phyloP scores from a whole-genome alignment of 129 eudicot genomes.

The Artemisia annua region DNA sequence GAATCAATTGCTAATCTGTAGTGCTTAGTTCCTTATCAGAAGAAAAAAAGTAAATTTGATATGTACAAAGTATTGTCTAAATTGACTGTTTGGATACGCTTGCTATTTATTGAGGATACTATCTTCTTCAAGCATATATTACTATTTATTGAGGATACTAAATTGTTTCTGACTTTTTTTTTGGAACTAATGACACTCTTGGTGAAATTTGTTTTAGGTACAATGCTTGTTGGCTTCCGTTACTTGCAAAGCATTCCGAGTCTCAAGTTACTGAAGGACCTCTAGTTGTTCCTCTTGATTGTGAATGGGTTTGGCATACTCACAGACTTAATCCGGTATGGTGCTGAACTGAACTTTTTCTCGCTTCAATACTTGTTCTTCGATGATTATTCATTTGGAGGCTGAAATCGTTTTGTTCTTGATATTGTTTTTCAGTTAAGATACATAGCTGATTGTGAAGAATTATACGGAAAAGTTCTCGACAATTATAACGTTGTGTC shows the following conservation, averaged over 20 bases:
- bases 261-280: slow-evolving; percentile 64
- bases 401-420: slow-evolving; percentile 5
- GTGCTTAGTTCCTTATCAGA: not conserved
- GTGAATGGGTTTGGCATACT: slow-evolving; percentile 99
- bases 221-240: slow-evolving; percentile 87
- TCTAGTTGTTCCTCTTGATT: slow-evolving; percentile 94
- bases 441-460: slow-evolving; percentile 82
- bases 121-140: too few species aligned
- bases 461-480: slow-evolving; percentile 75
- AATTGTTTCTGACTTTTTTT: not conserved
- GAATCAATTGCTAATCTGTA: not conserved
- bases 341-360: slow-evolving; percentile 12
- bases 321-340: slow-evolving; percentile 98
- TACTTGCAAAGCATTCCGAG: slow-evolving; percentile 74
- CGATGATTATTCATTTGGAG: not conserved
- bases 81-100: too few species aligned
- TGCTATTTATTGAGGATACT: too few species aligned
- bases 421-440: slow-evolving; percentile 52
- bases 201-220: slow-evolving; percentile 50
- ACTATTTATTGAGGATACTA: not conserved
- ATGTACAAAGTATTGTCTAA: too few species aligned
- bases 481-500: slow-evolving; percentile 70
- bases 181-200: not conserved
- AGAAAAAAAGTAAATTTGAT: too few species aligned
- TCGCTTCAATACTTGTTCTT: not conserved